These are phyloP conservation scores for Fusarium palustre DNA, from an alignment of 2,329 filamentous ascomycete genomes.

Conservation along the genomic window DNA sequence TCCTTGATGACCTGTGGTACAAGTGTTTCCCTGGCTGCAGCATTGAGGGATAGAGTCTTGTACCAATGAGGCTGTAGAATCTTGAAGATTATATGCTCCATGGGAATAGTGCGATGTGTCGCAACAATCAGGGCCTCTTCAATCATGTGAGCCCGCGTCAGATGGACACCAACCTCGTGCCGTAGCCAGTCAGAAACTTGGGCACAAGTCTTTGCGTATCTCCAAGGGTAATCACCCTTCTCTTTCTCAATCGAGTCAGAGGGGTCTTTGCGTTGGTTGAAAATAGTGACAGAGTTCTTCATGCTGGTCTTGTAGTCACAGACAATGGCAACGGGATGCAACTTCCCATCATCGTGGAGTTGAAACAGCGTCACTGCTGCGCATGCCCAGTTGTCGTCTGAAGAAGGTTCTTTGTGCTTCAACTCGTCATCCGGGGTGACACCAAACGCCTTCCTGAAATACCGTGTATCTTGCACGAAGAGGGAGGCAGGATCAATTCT, in stretches of 20 bases:
- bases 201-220: neutral
- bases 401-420: neutral
- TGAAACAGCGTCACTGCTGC: neutral
- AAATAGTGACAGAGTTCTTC: neutral
- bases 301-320: neutral
- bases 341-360: neutral
- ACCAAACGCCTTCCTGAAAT: too few relatives aligned
- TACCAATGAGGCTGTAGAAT: neutral
- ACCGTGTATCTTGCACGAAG: too few relatives aligned
- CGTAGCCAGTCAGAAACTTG: neutral
- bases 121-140: neutral
- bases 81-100: neutral
- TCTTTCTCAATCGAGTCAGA: neutral
- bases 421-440: neutral
- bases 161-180: neutral
- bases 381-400: neutral
- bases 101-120: neutral
- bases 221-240: neutral
- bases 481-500: too few relatives aligned
- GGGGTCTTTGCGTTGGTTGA: neutral
- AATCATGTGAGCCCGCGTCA: neutral
- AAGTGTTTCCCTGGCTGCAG: neutral
- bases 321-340: neutral
- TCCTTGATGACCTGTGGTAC: neutral
- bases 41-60: neutral